phyloP scores from a whole-genome alignment of 2,329 filamentous ascomycete genomes.

The Drechslerella dactyloides region DNA sequence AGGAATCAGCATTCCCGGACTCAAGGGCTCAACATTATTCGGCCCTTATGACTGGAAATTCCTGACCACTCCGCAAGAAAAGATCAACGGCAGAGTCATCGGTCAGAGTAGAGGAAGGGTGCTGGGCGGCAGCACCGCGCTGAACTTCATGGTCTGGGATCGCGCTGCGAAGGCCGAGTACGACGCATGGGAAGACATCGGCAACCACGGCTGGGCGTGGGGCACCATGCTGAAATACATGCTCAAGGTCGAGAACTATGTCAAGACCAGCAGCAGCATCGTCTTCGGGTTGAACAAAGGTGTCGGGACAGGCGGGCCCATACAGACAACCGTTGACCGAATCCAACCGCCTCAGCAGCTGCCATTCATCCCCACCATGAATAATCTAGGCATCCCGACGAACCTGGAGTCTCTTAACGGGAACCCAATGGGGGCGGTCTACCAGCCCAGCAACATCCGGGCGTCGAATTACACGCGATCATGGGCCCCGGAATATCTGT shows the following conservation, averaged over 20 bases:
- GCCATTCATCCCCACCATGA: conserved; percentile 44
- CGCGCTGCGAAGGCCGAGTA: conserved; percentile 60
- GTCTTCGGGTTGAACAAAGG: conserved; percentile 38
- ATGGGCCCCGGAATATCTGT: conserved; percentile 46
- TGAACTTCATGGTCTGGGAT: conserved; percentile 62
- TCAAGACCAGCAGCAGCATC: conserved; percentile 32
- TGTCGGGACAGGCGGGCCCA: conserved; percentile 39
- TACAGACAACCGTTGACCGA: conserved; percentile 41
- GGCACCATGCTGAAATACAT: conserved; percentile 54
- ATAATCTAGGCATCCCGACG: conserved; percentile 35
- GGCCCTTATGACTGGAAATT: conserved; percentile 56
- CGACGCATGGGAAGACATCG: conserved; percentile 60
- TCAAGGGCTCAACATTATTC: conserved; percentile 47
- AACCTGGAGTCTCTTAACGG: conserved; percentile 46
- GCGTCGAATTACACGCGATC: conserved; percentile 47
- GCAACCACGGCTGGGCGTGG: conserved; percentile 62
- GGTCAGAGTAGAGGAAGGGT: conserved; percentile 57
- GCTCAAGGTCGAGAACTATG: conserved; percentile 48
- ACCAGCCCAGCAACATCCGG: conserved; percentile 42
- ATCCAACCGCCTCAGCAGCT: conserved; percentile 44
- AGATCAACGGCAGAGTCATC: conserved; percentile 58
- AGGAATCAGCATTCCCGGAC: conserved; percentile 44
- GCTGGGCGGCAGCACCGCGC: conserved; percentile 59
- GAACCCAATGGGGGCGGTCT: conserved; percentile 37
- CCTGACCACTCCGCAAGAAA: conserved; percentile 59